Base-by-base conservation (phyloP, 75 land plant genomes). In the Cryptomeria japonica region DNA sequence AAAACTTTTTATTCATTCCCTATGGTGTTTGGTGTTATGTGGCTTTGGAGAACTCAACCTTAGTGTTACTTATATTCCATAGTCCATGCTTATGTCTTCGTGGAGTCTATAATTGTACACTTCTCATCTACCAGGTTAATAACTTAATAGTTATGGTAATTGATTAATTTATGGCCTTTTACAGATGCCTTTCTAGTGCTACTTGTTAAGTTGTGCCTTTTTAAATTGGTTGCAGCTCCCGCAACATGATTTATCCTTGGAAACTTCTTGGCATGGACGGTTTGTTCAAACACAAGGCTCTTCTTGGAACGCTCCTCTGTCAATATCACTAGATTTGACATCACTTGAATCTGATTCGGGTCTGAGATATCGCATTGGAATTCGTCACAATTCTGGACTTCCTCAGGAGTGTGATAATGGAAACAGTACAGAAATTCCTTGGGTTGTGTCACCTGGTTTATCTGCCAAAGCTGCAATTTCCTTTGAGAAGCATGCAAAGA, bases 391-490 rank as follows among this genome's bases (percentile, higher is more conserved):
- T 55, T 91, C 86, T 47, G 92, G 91, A 41, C n/a, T 61, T 51
- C 90, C 91, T 82, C 84, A 82, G 49, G 84, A 82, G 84, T 44
- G 47, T 82, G 84, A 41, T 22, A 82, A n/a, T 14, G 8, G 12
- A 38, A 61, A 87, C n/a, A 39, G 88, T 7, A n/a, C 77, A 47
- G 85, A 80, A 78, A 46, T 77, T 70, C 92, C 92, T 83, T 37
- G 39, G 80, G 91, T 91, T 32, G 86, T 84, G 32, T 78, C 85
- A 25, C 91, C 92, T 37, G 92, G 92, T 28, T 47, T 84, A 44
- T 83, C 91, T 39, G 83, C 91, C 44, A 91, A 89, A 72, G 92
- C 92, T 37, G 92, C 91, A 12, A 80, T 91, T 70, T 91, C 92
- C 14, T 32, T 89, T 25, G 92, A 88, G 77, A 91, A 89, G 39